phyloP scores from a whole-genome alignment of 768 basidiomycete species.

The Sutorius australiensis region DNA sequence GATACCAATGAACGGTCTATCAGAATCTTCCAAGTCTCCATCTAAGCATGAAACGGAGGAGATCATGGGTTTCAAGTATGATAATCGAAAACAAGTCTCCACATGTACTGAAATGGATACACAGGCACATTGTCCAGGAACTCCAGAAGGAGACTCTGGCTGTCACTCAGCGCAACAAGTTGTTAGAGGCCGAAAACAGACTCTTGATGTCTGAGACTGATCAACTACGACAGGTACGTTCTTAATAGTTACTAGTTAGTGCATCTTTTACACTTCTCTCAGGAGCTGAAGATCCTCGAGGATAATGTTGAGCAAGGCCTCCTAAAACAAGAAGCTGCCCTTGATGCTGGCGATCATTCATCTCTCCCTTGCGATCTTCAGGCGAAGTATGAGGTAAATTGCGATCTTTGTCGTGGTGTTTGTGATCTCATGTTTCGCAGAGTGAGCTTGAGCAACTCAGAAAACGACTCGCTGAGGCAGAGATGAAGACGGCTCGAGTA shows the following conservation, averaged over 20 bases:
- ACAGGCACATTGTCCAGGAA: conserved; percentile 83
- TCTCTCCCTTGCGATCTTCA: conserved; percentile 34
- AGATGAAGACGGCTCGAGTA: conserved; percentile 70
- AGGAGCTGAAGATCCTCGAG: conserved; percentile 79
- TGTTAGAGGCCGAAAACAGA: conserved; percentile 76
- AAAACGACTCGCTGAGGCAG: conserved; percentile 63
- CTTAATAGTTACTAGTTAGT: neutral
- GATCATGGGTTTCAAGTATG: conserved; percentile 78
- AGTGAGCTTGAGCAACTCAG: conserved; percentile 65
- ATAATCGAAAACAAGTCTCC: neutral
- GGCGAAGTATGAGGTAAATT: conserved; percentile 49
- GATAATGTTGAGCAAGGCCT: conserved; percentile 65
- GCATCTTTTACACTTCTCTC: conserved; percentile 1
- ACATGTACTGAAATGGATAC: neutral
- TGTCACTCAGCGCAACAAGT: conserved; percentile 57
- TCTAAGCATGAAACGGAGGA: conserved; percentile 61
- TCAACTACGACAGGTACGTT: conserved; percentile 65
- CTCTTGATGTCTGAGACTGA: conserved; percentile 52
- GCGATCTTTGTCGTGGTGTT: neutral
- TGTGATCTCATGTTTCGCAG: conserved; percentile 31
- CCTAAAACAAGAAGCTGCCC: conserved; percentile 45
- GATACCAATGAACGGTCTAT: conserved; percentile 40
- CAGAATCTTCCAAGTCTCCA: conserved; percentile 29
- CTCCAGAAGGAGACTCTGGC: conserved; percentile 76
- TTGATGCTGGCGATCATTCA: conserved; percentile 23